A percentile compares a stretch with the other conserved stretches of the same genome.
These are phyloP conservation scores for Sambucus nigra DNA, from an alignment of 129 eudicot species.

Conservation along the genomic window DNA sequence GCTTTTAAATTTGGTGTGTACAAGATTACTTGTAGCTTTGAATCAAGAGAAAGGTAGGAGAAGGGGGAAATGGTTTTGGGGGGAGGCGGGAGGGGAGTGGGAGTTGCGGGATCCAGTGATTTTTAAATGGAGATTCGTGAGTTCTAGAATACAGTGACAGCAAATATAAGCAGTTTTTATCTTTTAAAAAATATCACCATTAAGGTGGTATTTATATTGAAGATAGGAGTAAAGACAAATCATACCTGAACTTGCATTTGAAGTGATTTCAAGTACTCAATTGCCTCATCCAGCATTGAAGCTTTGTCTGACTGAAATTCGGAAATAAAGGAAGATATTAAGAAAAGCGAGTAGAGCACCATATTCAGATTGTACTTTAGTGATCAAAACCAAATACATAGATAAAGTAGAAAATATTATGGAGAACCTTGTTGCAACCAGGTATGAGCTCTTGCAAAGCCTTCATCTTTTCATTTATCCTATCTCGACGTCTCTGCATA, in stretches of 20 bases:
- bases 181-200: too few species aligned
- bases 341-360: not conserved
- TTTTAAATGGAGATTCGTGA: not conserved
- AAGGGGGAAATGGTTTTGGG: too few species aligned
- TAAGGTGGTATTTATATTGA: not conserved
- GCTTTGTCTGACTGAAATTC: conserved; percentile 68
- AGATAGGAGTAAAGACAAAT: not conserved
- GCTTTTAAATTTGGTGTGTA: too few species aligned
- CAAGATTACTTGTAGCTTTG: not conserved
- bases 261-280: conserved; percentile 69
- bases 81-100: too few species aligned
- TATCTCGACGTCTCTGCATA: conserved; percentile 81
- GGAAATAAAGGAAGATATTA: not conserved
- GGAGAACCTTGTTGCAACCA: conserved; percentile 73
- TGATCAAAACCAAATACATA: not conserved
- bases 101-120: not conserved
- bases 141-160: conserved; percentile 1
- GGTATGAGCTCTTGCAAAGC: conserved; percentile 86
- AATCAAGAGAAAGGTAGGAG: not conserved
- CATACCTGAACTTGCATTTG: conserved; percentile 83
- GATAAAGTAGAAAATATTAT: not conserved
- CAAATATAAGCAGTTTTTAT: too few species aligned
- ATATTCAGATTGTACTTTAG: not conserved
- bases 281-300: conserved; percentile 90
- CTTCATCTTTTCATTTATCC: conserved; percentile 78